Evolutionary conservation across 441 rosid species (phyloP), one percentile per base, ranked within the genome.

Genomic region (Populus hybrid): DNA sequence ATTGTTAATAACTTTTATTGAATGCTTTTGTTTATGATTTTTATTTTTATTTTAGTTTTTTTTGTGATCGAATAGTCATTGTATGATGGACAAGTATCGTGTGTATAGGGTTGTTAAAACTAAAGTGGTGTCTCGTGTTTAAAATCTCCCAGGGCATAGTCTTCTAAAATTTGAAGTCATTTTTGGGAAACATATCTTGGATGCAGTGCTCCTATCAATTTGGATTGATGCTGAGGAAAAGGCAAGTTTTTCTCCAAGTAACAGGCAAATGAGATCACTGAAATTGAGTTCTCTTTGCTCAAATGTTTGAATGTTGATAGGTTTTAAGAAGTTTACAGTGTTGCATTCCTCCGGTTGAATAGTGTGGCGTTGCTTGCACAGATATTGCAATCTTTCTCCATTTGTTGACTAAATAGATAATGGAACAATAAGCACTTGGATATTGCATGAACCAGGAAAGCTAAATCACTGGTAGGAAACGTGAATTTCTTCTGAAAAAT

Each of bases 401-500:
- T 50, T 61, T 75, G 23, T 74, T 34, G 3, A 42, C 63, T 61
- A 16, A 70, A 28, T 73, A 76, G 38, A 46, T 67, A 63, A 72
- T 34, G 71, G 40, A 66, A 34, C 57, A 68, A 59, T 32, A 24
- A 67, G 50, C 63, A 26, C 9, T 2, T 63, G 34, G 40, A 69
- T 69, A 75, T 72, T 79, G 65, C 64, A 24, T 40, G 18, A 42
- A 73, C 46, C 66, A 36, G 61, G n/a, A 76, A 57, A 64, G 67
- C 57, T 71, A 23, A 32, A 26, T 59, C 61, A 35, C 23, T 10
- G 71, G 30, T 57, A 72, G 72, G 74, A 46, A 69, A 73, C 23
- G 7, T 68, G 71, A 34, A 36, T 26, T 66, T 30, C 18, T 35
- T 73, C 50, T 61, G 16, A 40, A 23, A 67, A 57, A 2, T 28